Base-by-base conservation (phyloP, 2,329 filamentous ascomycete genomes). In the Penicillium digitatum region DNA sequence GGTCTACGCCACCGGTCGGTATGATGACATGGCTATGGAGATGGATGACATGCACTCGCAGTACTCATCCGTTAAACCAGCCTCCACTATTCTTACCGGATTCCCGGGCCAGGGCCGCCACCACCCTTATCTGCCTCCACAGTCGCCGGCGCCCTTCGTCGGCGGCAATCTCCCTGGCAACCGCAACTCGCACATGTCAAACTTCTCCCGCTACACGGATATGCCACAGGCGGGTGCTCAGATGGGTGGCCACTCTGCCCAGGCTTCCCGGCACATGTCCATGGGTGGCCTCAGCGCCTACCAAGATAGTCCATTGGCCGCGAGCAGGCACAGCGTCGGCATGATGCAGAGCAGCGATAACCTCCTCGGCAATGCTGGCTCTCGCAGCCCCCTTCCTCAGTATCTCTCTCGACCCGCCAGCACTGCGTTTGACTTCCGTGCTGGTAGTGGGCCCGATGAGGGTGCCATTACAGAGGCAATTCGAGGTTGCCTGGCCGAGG, bases 31-130 rank as follows among this genome's bases (percentile, higher is more conserved):
- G n/a, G 95, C 91, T 68, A 71, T 78, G 70, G 94, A 99, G 75
- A 92, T 97, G 87, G 95, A 99, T 71, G 94, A 99, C 72, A 95
- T 97, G 81, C 92, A 90, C 72, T 96, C 91, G 0, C 87, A 95
- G 56, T 97, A 97, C 79, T 96, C 92, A 5, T 95, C 91, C 0
- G 89, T 92, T 57, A 87, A 93, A 81, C 79, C 92, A 73, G 81
- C 90, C 5, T 87, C 90, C 8, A 96, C 92, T 2, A 87, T 97
- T 61, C 81, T 96, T 56, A 90, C 89, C 14, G 91, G 90, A 52
- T 90, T 96, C 76, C 87, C 84, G 39, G 81, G 83, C 49, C 85
- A 86, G 43, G 74, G 72, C 20, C 85, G 84, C 59, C 74, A 72
- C 58, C 66, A 65, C 60, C 79, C 87, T 2, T 93, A 88, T 74